Evolutionary conservation across 2,329 filamentous ascomycete species (phyloP), one percentile per base, ranked within the genome.

Genomic region (Aspergillus piperis): DNA sequence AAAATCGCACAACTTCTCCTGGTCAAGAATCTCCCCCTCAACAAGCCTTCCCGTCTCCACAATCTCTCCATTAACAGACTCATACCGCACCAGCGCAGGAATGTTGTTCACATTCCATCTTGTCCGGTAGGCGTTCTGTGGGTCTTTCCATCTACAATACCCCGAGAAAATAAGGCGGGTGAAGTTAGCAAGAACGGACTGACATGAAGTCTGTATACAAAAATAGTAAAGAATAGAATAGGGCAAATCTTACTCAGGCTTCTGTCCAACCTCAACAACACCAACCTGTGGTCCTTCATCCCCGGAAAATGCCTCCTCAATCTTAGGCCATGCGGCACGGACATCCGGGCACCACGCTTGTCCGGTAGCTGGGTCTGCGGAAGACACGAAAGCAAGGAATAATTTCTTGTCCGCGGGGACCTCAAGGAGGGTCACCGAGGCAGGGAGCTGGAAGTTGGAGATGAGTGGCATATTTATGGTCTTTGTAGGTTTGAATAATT

Each of bases 301-400:
- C 0, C 59, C 59, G 0, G 66, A 62, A 58, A 79, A 79, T 2
- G 73, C 70, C 0, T 66, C 61, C 2, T 68, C 59, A 21, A 78
- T 67, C 47, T 68, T 58, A 0, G 76, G 76, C 57, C 77, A 59
- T 0, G 76, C 73, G 8, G 72, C 73, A 13, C 73, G 70, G 25
- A 78, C 77, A 54, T 78, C 77, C 0, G 77, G 77, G 23, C 77
- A 79, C 77, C 77, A 78, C 3, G 76, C 68, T 58, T 73, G 65
- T 7, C 69, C 68, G 17, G 77, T 78, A 3, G 62, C 61, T 7
- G 74, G 70, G 47, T 77, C 74, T 36, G 70, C 50, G 32, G 73
- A 76, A 2, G 77, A 72, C 36, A 74, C 68, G 63, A 78, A 78
- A n/a, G 73, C 68, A 49, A 78, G 56, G 63, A 76, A 78, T 2